Evolutionary conservation across 2,329 filamentous ascomycete species (phyloP).

Genomic region (Fusarium sp.): DNA sequence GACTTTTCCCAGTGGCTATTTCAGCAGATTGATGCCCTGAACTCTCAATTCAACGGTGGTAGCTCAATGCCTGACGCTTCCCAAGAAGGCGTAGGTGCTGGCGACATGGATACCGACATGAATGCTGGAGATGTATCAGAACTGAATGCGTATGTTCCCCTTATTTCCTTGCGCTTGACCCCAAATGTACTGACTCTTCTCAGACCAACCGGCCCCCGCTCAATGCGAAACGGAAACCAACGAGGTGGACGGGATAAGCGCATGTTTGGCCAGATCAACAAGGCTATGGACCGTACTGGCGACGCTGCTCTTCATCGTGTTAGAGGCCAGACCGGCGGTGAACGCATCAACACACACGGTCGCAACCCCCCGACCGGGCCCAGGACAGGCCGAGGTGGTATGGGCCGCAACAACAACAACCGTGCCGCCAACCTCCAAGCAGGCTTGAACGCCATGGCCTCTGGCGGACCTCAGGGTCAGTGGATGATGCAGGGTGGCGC

Average conservation of each 20-base stretch:
- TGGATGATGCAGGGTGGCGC: constrained; percentile 63
- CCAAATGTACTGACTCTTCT: constrained; percentile 55
- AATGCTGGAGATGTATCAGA: constrained; percentile 65
- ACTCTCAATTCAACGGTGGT: constrained; percentile 70
- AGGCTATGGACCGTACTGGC: constrained; percentile 80
- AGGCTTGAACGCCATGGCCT: constrained; percentile 61
- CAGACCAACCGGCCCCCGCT: constrained; percentile 94
- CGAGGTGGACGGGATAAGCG: constrained; percentile 78
- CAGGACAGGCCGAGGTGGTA: constrained; percentile 65
- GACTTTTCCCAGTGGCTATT: constrained; percentile 97
- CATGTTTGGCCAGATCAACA: constrained; percentile 87
- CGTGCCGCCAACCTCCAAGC: constrained; percentile 63
- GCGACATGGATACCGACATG: constrained; percentile 79
- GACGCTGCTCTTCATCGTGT: constrained; percentile 87
- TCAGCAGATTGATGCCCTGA: constrained; percentile 79
- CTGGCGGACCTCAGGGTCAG: constrained; percentile 50
- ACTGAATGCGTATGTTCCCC: constrained; percentile 68
- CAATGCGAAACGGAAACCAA: constrained; percentile 81
- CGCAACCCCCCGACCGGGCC: constrained; percentile 80
- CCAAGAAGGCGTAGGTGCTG: constrained; percentile 51
- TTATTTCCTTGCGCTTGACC: neutral
- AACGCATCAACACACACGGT: constrained; percentile 83
- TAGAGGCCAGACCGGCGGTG: constrained; percentile 76
- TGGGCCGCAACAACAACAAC: constrained; percentile 64
- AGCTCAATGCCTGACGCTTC: constrained; percentile 48